phyloP scores from a whole-genome alignment of 2,329 filamentous ascomycete genomes.

The Venturia nashicola region DNA sequence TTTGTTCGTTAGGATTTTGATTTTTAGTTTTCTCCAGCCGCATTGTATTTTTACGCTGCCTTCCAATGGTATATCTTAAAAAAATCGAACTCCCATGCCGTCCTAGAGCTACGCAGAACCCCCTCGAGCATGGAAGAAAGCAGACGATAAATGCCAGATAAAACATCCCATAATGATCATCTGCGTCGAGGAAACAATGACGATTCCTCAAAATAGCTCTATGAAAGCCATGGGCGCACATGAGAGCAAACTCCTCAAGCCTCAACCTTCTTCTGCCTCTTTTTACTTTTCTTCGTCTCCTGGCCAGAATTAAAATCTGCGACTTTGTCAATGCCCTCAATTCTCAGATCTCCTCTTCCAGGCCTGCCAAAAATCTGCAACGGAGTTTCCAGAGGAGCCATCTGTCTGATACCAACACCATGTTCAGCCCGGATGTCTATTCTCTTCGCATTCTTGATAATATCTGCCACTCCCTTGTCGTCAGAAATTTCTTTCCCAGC shows the following conservation, averaged over 20 bases:
- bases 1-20: too few species aligned
- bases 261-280: background rate
- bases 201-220: background rate
- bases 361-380: conserved; percentile 33
- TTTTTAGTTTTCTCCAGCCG: too few species aligned
- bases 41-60: background rate
- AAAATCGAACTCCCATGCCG: background rate
- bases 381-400: conserved; percentile 27
- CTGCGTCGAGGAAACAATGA: background rate
- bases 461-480: conserved; percentile 43
- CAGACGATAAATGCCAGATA: background rate
- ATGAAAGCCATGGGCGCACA: background rate
- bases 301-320: background rate
- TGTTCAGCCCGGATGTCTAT: conserved; percentile 29
- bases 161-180: background rate
- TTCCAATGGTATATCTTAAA: background rate
- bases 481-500: conserved; percentile 47
- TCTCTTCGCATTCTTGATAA: conserved; percentile 44
- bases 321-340: conserved; percentile 7
- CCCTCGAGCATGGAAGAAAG: background rate
- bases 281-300: background rate
- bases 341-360: conserved; percentile 10
- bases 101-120: background rate
- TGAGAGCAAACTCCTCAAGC: background rate
- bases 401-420: conserved; percentile 20